A percentile compares a stretch with the other conserved stretches of the same genome.
These are phyloP conservation scores for Aspergillus cristatus DNA, from an alignment of 495 filamentous ascomycete species.

Conservation along the genomic window DNA sequence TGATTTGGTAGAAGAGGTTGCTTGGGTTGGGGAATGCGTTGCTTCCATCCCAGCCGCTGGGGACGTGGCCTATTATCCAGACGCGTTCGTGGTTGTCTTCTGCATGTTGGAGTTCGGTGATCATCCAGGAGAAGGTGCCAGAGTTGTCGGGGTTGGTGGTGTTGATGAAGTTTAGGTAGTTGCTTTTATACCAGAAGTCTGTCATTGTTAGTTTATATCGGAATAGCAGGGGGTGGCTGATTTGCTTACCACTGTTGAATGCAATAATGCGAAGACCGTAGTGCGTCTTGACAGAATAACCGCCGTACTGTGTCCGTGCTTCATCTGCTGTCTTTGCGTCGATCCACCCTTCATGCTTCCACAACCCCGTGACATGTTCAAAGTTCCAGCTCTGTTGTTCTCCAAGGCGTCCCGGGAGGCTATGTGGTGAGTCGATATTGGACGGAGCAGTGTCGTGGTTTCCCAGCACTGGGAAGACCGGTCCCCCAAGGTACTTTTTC, in stretches of 20 bases:
- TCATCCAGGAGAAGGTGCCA: constrained; percentile 42
- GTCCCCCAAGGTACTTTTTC: constrained; percentile 46
- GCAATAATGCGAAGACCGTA: constrained; percentile 42
- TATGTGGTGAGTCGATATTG: constrained; percentile 41
- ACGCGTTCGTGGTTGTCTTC: constrained; percentile 43
- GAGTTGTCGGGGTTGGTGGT: constrained; percentile 40
- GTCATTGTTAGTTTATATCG: constrained; percentile 14
- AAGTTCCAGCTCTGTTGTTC: constrained; percentile 50
- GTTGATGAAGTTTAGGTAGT: constrained; percentile 40
- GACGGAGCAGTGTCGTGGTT: constrained; percentile 50
- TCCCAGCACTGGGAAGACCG: constrained; percentile 43
- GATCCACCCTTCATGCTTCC: constrained; percentile 46
- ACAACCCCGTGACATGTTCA: constrained; percentile 40
- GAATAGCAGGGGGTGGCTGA: too few relatives aligned
- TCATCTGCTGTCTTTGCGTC: constrained; percentile 26
- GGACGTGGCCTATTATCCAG: constrained; percentile 49
- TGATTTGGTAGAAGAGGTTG: constrained; percentile 47
- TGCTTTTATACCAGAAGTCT: constrained; percentile 44
- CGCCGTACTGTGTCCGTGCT: constrained; percentile 40
- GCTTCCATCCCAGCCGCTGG: constrained; percentile 41
- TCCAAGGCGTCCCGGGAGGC: constrained; percentile 41
- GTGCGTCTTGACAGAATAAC: constrained; percentile 41
- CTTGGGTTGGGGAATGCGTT: constrained; percentile 42
- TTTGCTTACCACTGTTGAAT: constrained; percentile 42
- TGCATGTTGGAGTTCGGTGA: constrained; percentile 41